A percentile compares a stretch with the other conserved stretches of the same genome.
phyloP scores from a whole-genome alignment of 306 rosid species.

The Cucurbita argyrosperma region DNA sequence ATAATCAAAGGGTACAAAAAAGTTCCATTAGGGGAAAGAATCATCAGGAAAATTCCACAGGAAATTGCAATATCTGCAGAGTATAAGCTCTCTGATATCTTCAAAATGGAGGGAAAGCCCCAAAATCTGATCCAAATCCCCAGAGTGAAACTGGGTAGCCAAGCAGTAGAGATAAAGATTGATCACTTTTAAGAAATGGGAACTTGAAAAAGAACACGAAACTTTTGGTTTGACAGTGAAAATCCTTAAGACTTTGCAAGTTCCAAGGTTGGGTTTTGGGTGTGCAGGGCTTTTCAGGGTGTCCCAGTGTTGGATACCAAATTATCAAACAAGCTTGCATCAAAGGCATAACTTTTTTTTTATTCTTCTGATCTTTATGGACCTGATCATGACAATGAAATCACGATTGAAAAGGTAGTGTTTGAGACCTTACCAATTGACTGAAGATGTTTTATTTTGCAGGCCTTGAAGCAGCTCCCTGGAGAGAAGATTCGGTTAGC shows the following conservation, averaged over 20 bases:
- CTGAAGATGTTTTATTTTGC: neutral
- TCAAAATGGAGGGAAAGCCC: constrained; percentile 24
- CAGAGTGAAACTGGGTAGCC: constrained; percentile 54
- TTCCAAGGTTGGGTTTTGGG: constrained; percentile 77
- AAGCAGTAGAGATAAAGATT: constrained; percentile 53
- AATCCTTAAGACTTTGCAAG: constrained; percentile 19
- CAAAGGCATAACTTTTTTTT: constrained; percentile 52
- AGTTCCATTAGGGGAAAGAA: neutral
- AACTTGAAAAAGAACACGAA: neutral
- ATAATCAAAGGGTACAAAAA: neutral
- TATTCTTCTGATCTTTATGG: constrained; percentile 63
- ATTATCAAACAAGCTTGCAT: constrained; percentile 50
- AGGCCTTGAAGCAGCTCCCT: constrained; percentile 65
- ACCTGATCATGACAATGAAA: constrained; percentile 37
- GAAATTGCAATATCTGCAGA: neutral
- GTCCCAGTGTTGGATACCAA: constrained; percentile 35
- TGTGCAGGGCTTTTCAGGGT: constrained; percentile 58
- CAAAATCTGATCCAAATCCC: constrained; percentile 25
- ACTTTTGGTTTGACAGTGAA: neutral
- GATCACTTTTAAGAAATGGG: neutral
- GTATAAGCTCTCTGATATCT: neutral
- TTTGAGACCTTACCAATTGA: neutral
- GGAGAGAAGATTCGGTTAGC: constrained; percentile 53
- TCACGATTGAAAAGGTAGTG: constrained; percentile 60
- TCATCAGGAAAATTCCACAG: neutral